Percentiles rank a stretch among this genome's conserved stretches.
Evolutionary conservation across 2,329 filamentous ascomycete species (phyloP).

Genomic region (Graphiopsis chlorocephala): DNA sequence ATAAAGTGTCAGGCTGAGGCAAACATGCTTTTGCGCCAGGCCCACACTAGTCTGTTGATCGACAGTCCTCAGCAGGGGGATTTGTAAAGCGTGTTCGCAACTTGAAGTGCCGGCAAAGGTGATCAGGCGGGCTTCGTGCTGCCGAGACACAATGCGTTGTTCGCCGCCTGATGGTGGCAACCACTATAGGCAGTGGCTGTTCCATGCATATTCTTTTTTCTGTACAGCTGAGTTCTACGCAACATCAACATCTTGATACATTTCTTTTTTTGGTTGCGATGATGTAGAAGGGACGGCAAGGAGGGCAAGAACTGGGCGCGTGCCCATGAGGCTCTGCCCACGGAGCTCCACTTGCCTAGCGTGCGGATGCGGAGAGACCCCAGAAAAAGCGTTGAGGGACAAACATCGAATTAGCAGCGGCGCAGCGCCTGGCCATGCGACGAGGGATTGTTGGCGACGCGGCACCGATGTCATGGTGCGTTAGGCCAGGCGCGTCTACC

Average conservation of each 20-base stretch:
- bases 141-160: neutral
- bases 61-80: neutral
- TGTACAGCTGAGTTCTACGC: neutral
- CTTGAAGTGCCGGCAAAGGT: neutral
- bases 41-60: neutral
- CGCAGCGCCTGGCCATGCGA: conserved; percentile 2
- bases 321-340: conserved; percentile 8
- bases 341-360: neutral
- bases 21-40: neutral
- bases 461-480: conserved; percentile 10
- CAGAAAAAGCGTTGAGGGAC: conserved; percentile 12
- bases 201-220: neutral
- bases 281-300: neutral
- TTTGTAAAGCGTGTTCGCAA: neutral
- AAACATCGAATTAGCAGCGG: neutral
- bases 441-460: neutral
- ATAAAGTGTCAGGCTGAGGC: neutral
- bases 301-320: neutral
- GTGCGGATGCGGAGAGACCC: conserved; percentile 8
- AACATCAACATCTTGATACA: neutral
- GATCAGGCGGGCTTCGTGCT: neutral
- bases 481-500: neutral
- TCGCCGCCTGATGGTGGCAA: neutral
- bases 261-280: neutral
- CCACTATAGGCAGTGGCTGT: neutral